These are phyloP conservation scores for Porcisia hertigi DNA, from an alignment of 208 protist genomes.

Conservation along the genomic window DNA sequence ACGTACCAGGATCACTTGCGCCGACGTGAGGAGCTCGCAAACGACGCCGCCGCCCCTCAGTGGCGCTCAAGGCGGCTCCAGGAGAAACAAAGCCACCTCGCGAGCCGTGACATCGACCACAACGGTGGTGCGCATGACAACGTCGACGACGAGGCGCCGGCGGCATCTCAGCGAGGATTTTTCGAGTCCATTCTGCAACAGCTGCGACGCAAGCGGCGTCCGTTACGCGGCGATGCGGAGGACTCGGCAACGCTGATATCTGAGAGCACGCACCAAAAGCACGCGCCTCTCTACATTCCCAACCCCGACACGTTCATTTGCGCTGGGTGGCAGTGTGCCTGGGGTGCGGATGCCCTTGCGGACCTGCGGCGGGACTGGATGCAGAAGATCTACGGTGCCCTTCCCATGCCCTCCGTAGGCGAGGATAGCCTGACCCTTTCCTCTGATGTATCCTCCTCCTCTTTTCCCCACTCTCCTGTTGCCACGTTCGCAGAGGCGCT, in stretches of 20 bases:
- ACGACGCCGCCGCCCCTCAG: conserved; percentile 1
- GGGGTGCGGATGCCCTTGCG: conserved; percentile 44
- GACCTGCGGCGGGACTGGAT: conserved; percentile 65
- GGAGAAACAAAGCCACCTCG: conserved; percentile 7
- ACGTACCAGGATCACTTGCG: conserved; percentile 10
- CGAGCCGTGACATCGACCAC: neutral
- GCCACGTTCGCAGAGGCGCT: neutral
- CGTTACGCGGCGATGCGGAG: neutral
- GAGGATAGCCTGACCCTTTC: conserved; percentile 14
- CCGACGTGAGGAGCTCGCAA: conserved; percentile 8
- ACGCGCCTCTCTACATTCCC: conserved; percentile 52
- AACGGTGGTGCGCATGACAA: neutral
- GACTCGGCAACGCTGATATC: neutral
- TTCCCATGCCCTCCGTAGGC: conserved; percentile 9
- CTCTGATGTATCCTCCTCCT: conserved; percentile 4
- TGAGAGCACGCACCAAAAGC: neutral
- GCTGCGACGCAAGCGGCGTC: neutral
- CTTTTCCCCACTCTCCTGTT: conserved; percentile 5
- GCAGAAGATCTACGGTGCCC: conserved; percentile 38
- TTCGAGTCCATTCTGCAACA: conserved; percentile 19
- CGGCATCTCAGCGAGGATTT: neutral
- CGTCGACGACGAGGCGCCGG: neutral
- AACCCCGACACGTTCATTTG: conserved; percentile 73
- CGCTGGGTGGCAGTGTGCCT: conserved; percentile 54
- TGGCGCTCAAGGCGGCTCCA: conserved; percentile 39